phyloP scores from a whole-genome alignment of 2,329 filamentous ascomycete species.

The Phialocephala subalpina region DNA sequence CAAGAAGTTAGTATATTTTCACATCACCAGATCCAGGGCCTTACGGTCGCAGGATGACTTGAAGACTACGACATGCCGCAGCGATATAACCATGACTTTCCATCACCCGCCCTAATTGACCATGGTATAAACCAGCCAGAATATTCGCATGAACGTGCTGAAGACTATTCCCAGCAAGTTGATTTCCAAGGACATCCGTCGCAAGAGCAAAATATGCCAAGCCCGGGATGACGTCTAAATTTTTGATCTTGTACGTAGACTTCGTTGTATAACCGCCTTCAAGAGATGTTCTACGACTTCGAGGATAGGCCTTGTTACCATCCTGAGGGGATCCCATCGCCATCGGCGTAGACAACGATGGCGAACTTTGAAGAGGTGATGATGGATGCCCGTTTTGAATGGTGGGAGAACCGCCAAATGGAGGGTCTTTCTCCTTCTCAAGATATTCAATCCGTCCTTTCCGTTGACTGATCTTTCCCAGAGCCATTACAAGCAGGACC shows the following conservation, averaged over 20 bases:
- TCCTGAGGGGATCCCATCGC: constrained; percentile 62
- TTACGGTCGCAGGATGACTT: constrained; percentile 77
- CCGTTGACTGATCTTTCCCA: constrained; percentile 81
- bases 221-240: constrained; percentile 87
- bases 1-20: constrained; percentile 15
- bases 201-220: constrained; percentile 90
- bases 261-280: constrained; percentile 45
- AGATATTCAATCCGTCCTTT: constrained; percentile 64
- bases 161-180: constrained; percentile 81
- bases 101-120: constrained; percentile 84
- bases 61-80: constrained; percentile 63
- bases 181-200: constrained; percentile 84
- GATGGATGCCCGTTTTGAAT: constrained; percentile 59
- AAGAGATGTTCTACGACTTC: constrained; percentile 58
- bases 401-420: constrained; percentile 36
- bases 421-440: constrained; percentile 30
- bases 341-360: constrained; percentile 51
- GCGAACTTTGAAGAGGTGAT: constrained; percentile 64
- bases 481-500: constrained; percentile 81
- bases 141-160: constrained; percentile 86
- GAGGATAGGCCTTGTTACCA: constrained; percentile 49
- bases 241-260: constrained; percentile 52
- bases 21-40: background rate
- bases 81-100: constrained; percentile 78
- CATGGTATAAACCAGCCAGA: constrained; percentile 86